phyloP scores from a whole-genome alignment of 2,329 filamentous ascomycete species.

The Neofusicoccum umdonicola region DNA sequence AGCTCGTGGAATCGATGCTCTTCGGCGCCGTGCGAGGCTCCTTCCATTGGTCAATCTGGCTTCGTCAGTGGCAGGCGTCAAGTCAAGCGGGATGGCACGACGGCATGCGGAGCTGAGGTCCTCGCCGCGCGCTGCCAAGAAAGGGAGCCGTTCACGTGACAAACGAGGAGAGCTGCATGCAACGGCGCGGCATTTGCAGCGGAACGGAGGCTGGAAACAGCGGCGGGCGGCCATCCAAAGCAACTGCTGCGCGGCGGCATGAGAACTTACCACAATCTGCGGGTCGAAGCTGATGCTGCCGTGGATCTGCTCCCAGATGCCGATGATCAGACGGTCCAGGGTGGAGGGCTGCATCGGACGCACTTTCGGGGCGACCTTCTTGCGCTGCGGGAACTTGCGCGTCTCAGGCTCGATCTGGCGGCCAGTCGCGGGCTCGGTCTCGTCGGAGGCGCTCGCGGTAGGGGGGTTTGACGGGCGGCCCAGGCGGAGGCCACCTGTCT shows the following conservation, averaged over 20 bases:
- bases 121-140: not conserved
- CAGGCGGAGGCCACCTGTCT: conserved; percentile 5
- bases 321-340: conserved; percentile 48
- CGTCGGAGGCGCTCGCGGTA: not conserved
- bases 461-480: not conserved
- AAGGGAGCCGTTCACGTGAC: not conserved
- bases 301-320: conserved; percentile 52
- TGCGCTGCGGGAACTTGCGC: conserved; percentile 32
- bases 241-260: not conserved
- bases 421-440: not conserved
- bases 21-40: not conserved
- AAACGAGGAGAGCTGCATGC: too few species aligned
- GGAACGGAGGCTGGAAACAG: too few species aligned
- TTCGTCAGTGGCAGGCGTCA: conserved; percentile 15
- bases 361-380: conserved; percentile 34
- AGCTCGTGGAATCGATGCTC: not conserved
- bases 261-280: conserved; percentile 28
- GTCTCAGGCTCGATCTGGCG: conserved; percentile 33
- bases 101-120: too few species aligned
- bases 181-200: too few species aligned
- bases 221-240: too few species aligned
- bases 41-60: conserved; percentile 20
- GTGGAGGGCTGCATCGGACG: conserved; percentile 48
- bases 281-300: conserved; percentile 43
- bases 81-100: too few species aligned